Conservation (phyloP, 2,329 filamentous ascomycete species). For the Aspergillus ochraceoroseus region DNA sequence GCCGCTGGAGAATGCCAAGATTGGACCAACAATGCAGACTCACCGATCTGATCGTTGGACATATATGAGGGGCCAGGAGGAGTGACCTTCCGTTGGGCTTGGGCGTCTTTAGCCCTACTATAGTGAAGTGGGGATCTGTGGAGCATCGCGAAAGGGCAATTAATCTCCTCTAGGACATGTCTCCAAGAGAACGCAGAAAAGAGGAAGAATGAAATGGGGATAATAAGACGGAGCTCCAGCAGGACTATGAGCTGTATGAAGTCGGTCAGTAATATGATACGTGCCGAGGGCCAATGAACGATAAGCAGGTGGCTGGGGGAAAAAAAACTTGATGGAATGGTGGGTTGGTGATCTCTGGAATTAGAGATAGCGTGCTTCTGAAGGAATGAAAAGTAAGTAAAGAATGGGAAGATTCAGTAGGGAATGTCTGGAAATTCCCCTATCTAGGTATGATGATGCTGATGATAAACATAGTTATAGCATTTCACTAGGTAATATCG, state of each 20-base stretch:
- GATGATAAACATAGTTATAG: too few relatives aligned
- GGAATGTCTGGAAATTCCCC: not conserved
- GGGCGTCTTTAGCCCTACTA: conserved; percentile 32
- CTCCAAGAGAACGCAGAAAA: conserved; percentile 1
- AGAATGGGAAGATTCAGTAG: conserved; percentile 1
- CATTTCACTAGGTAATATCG: not conserved
- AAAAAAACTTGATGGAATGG: conserved; percentile 2
- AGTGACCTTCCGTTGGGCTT: conserved; percentile 43
- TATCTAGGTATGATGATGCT: too few relatives aligned
- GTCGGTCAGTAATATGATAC: conserved; percentile 3
- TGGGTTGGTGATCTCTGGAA: conserved; percentile 1
- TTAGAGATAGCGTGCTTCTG: not conserved
- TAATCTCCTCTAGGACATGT: conserved; percentile 8
- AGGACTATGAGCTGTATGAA: conserved; percentile 3
- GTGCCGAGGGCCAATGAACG: conserved; percentile 13
- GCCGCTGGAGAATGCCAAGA: conserved; percentile 19
- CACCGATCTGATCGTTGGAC: conserved; percentile 46
- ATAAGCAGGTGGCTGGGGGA: conserved; percentile 13
- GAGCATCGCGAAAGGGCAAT: conserved; percentile 31
- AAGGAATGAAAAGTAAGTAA: conserved; percentile 3
- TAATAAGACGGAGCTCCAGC: not conserved
- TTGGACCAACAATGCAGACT: conserved; percentile 26
- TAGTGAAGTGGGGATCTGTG: conserved; percentile 31
- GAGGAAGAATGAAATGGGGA: conserved; percentile 2
- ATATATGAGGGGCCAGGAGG: conserved; percentile 46